phyloP scores from a whole-genome alignment of 129 eudicot species.

The Arctium lappa region DNA sequence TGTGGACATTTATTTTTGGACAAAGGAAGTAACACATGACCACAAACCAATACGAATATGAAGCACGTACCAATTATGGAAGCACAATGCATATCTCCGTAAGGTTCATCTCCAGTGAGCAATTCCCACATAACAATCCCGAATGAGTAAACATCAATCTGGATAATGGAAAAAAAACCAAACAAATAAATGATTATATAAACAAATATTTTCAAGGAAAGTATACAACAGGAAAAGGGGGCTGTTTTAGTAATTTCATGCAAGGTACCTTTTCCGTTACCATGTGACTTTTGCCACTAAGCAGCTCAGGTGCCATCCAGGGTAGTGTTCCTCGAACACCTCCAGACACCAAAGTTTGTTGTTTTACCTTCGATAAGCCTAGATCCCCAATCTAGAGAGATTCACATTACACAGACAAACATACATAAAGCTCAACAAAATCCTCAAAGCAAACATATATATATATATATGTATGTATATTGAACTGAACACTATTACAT shows the following conservation, averaged over 20 bases:
- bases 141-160: slow-evolving; percentile 98
- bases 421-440: neutral
- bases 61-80: slow-evolving; percentile 76
- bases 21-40: neutral
- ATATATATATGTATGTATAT: neutral
- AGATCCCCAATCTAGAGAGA: slow-evolving; percentile 83
- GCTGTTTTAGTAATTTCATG: neutral
- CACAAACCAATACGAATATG: neutral
- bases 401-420: neutral
- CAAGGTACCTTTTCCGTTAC: slow-evolving; percentile 81
- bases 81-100: slow-evolving; percentile 86
- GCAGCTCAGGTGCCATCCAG: slow-evolving; percentile 99
- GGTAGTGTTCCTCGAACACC: slow-evolving; percentile 99
- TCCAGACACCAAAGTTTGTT: slow-evolving; percentile 89
- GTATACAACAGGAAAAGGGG: neutral
- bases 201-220: neutral
- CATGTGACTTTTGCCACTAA: slow-evolving; percentile 95
- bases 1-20: no score
- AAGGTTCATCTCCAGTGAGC: slow-evolving; percentile 98
- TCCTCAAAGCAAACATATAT: neutral
- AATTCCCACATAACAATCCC: slow-evolving; percentile 99
- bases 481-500: neutral
- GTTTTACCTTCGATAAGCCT: slow-evolving; percentile 92
- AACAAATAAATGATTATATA: neutral
- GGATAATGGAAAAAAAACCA: neutral